Conservation (phyloP, 208 protist genomes). For the Naegleria lovaniensis region DNA sequence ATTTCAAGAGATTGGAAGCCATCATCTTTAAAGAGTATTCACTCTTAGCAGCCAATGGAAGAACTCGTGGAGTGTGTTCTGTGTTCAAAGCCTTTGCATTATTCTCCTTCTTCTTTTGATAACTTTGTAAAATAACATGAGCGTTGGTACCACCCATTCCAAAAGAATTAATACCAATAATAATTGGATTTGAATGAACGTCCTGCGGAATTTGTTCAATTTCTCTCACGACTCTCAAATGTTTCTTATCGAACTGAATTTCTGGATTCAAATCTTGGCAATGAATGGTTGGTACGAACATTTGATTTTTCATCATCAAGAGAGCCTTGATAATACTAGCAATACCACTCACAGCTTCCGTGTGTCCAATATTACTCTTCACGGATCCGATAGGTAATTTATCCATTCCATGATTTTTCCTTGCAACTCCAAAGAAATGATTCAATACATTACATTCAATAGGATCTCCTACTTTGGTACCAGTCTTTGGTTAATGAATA, state of each 20-base stretch:
- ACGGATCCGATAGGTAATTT: slow-evolving; percentile 30
- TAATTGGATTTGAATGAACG: neutral
- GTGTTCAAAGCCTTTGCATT: no score
- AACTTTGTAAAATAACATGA: slow-evolving; percentile 27
- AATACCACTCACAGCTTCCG: slow-evolving; percentile 33
- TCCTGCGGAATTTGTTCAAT: neutral
- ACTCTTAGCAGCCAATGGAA: neutral
- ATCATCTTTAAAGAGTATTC: neutral
- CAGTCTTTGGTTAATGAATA: no score
- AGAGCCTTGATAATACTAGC: slow-evolving; percentile 7
- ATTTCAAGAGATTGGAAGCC: neutral
- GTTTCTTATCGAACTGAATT: neutral
- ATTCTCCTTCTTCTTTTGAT: neutral
- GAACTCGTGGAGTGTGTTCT: neutral
- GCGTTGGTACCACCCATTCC: slow-evolving; percentile 41
- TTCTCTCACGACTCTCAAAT: neutral
- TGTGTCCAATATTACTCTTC: slow-evolving; percentile 43
- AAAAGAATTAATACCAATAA: slow-evolving; percentile 31
- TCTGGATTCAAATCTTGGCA: neutral
- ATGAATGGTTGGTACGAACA: neutral
- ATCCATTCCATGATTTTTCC: neutral
- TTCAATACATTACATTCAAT: slow-evolving; percentile 41
- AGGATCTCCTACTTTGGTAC: slow-evolving; percentile 50
- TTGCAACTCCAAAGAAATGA: slow-evolving; percentile 12
- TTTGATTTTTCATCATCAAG: neutral